Conservation (phyloP, 768 basidiomycete species). For the Boletus reticuloceps region DNA sequence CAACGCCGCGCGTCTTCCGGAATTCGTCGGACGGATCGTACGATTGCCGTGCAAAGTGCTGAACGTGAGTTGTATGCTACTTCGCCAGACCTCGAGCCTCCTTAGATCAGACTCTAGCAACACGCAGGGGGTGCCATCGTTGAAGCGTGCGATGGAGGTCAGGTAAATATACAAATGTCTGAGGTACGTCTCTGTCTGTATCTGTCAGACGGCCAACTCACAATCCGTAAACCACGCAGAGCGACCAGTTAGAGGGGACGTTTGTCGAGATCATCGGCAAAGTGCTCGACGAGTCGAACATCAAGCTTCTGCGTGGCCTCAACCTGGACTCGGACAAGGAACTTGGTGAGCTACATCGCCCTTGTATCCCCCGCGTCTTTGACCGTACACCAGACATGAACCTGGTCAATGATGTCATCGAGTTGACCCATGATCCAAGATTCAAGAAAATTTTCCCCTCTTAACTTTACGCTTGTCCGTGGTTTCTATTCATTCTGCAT, state of each 20-base stretch:
- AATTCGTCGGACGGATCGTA: constrained; percentile 54
- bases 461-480: background rate
- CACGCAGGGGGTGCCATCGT: constrained; percentile 51
- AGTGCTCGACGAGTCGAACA: constrained; percentile 50
- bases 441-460: constrained; percentile 50
- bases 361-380: background rate
- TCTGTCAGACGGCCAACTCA: background rate
- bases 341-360: constrained; percentile 49
- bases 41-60: constrained; percentile 61
- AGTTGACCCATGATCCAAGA: constrained; percentile 57
- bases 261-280: constrained; percentile 69
- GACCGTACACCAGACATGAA: constrained; percentile 45
- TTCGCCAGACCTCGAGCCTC: background rate
- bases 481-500: background rate
- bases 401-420: constrained; percentile 59
- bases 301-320: constrained; percentile 53
- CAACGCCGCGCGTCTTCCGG: constrained; percentile 56
- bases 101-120: constrained; percentile 21
- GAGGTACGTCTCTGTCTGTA: constrained; percentile 33
- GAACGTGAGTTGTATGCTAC: constrained; percentile 36
- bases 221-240: constrained; percentile 26
- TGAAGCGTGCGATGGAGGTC: constrained; percentile 63
- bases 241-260: constrained; percentile 45
- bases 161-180: constrained; percentile 48
- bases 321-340: constrained; percentile 52